Conservation (phyloP, 2,329 filamentous ascomycete species). For the Penicillium expansum region DNA sequence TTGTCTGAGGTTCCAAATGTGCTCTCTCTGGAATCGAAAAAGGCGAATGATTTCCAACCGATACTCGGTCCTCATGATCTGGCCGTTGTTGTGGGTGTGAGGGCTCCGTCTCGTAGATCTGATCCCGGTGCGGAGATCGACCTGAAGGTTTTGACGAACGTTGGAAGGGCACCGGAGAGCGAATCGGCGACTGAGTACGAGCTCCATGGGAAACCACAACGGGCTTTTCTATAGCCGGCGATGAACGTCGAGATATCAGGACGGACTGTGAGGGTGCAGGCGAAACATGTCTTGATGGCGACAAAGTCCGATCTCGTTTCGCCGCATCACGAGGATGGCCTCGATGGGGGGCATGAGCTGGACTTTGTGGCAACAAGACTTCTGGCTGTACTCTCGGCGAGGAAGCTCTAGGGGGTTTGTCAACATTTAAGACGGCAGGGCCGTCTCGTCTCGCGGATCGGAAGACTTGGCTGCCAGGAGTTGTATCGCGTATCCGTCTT, state of each 20-base stretch:
- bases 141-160: constrained; percentile 20
- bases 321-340: constrained; percentile 50
- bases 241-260: constrained; percentile 60
- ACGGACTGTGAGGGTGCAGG: constrained; percentile 54
- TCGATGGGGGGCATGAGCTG: constrained; percentile 50
- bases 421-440: constrained; percentile 27
- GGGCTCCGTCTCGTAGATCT: not conserved
- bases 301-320: constrained; percentile 51
- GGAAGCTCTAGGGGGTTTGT: constrained; percentile 29
- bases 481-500: constrained; percentile 38
- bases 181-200: constrained; percentile 29
- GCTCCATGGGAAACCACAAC: constrained; percentile 39
- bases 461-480: constrained; percentile 34
- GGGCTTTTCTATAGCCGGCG: constrained; percentile 56
- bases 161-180: constrained; percentile 24
- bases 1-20: constrained; percentile 18
- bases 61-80: not conserved
- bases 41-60: not conserved
- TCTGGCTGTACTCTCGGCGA: constrained; percentile 27
- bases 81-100: not conserved
- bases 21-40: not conserved
- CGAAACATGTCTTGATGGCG: constrained; percentile 35
- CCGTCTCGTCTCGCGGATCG: constrained; percentile 37
- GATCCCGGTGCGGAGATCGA: constrained; percentile 21
- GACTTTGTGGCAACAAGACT: constrained; percentile 53